Conservation (phyloP, 257 asterid species). For the Solanum paucissectum region DNA sequence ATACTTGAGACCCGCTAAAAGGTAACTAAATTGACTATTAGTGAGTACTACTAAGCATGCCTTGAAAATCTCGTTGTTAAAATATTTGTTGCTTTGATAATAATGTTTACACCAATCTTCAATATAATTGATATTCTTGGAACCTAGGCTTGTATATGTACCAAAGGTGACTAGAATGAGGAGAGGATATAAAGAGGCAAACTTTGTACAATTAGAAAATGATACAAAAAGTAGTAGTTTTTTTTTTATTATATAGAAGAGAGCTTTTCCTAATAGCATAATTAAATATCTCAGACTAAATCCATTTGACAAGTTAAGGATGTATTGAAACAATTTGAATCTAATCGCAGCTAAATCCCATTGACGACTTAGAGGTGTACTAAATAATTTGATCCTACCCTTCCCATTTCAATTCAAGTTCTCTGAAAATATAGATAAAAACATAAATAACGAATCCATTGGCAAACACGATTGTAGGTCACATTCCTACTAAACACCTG, state of each 20-base stretch:
- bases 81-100: too few species aligned
- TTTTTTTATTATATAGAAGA: neutral
- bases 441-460: neutral
- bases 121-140: too few species aligned
- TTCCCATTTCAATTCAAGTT: neutral
- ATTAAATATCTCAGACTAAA: neutral
- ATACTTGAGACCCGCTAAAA: too few species aligned
- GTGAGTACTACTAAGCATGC: too few species aligned
- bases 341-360: neutral
- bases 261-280: neutral
- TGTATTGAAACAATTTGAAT: too few species aligned
- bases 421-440: neutral
- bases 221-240: neutral
- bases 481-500: neutral
- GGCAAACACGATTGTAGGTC: neutral
- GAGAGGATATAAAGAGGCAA: neutral
- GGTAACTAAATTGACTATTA: too few species aligned
- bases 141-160: neutral
- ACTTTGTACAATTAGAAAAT: neutral
- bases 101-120: too few species aligned
- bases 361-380: neutral
- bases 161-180: neutral
- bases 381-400: neutral
- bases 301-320: too few species aligned
- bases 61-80: too few species aligned